phyloP scores from a whole-genome alignment of 2,329 filamentous ascomycete genomes.

The Lachnellula occidentalis region DNA sequence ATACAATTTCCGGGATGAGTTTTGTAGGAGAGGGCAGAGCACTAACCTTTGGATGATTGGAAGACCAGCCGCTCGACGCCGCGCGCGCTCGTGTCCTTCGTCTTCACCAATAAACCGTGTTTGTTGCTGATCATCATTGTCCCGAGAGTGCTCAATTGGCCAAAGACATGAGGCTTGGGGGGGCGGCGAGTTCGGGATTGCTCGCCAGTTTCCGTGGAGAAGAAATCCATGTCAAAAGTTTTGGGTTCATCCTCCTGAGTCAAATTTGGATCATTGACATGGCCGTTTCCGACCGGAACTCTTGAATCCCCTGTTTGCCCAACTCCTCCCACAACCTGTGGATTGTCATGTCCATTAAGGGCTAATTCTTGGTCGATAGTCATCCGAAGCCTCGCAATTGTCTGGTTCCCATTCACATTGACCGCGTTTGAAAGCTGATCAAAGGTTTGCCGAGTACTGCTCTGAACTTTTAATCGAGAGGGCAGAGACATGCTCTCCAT shows the following conservation, averaged over 20 bases:
- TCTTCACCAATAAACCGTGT: slow-evolving; percentile 19
- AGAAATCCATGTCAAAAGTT: slow-evolving; percentile 34
- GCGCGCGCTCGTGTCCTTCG: slow-evolving; percentile 30
- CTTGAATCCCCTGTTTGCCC: slow-evolving; percentile 18
- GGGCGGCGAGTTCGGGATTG: slow-evolving; percentile 23
- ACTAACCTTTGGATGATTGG: slow-evolving; percentile 31
- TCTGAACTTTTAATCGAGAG: slow-evolving; percentile 55
- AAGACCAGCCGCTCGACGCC: slow-evolving; percentile 28
- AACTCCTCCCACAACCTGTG: slow-evolving; percentile 4
- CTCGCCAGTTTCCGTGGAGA: slow-evolving; percentile 23
- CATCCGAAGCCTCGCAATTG: slow-evolving; percentile 69
- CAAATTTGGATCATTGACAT: slow-evolving; percentile 22
- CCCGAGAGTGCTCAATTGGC: slow-evolving; percentile 32
- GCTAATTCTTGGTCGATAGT: slow-evolving; percentile 33
- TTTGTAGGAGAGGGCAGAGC: not conserved
- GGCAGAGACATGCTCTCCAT: slow-evolving; percentile 76
- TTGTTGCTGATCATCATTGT: slow-evolving; percentile 17
- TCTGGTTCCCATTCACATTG: slow-evolving; percentile 73
- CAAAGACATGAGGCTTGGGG: slow-evolving; percentile 33
- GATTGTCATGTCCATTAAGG: slow-evolving; percentile 15
- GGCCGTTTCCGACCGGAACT: not conserved
- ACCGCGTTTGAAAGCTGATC: slow-evolving; percentile 60
- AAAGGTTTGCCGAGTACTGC: slow-evolving; percentile 43
- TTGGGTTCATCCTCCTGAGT: slow-evolving; percentile 26
- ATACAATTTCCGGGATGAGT: not conserved